Evolutionary conservation across 768 basidiomycete genomes (phyloP), one percentile per base, ranked within the genome.

Genomic region (Tylopilus sp.): DNA sequence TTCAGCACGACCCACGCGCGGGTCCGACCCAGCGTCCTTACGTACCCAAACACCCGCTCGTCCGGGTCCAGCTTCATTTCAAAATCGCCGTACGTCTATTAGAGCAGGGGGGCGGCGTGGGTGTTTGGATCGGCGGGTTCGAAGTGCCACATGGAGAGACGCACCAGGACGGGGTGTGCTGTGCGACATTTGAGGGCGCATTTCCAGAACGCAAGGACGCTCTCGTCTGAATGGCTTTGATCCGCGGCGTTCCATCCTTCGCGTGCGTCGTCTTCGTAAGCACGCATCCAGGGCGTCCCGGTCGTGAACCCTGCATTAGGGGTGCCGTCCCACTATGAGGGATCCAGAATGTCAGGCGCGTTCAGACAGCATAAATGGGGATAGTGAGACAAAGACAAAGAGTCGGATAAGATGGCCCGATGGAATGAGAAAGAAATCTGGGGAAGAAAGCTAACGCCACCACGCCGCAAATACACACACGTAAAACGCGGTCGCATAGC

Each of bases 261-360:
- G n/a, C 56, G 49, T 0, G 59, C 59, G 60, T 80, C 85, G 57
- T 88, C 85, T 35, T 85, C 83, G 58, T 86, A 83, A 7, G 85
- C 79, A 22, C 83, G 73, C 85, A 88, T 88, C 86, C 86, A 90
- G 0, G 87, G 85, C 2, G 64, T 75, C 3, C 79, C 81, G 0
- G 77, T 72, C 12, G 83, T 82, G 65, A 89, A 88, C 1, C 88
- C 86, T 1, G 77, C 83, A 49, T 88, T 73, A 8, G 66, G 23
- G 4, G 71, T 64, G 9, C 69, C 48, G 53, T 83, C 72, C 85
- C 86, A 88, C 83, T 86, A 35, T 30, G 47, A 35, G 3, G 15
- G 15, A 4, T 17, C 33, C 33, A 35, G 15, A 15, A 31, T 12
- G 31, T 31, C 13, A 15, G 35, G 12, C 35, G 17, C 2, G 5